Evolutionary conservation across 306 rosid species (phyloP).

Genomic region (Calophaca sinica): DNA sequence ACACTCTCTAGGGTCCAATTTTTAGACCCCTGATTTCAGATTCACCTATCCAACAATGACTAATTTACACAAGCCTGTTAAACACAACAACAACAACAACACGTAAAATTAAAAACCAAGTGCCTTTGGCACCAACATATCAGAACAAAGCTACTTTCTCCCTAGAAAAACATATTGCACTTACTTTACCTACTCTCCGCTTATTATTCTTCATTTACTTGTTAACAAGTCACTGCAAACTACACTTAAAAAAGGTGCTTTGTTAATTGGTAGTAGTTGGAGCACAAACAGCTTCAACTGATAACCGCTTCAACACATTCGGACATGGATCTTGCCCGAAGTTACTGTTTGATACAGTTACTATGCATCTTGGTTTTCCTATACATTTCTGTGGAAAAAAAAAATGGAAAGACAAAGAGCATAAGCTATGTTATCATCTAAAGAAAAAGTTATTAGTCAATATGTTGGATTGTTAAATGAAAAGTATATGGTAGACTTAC

Average conservation of each 20-base stretch:
- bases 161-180: slow-evolving; percentile 51
- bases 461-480: slow-evolving; percentile 29
- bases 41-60: slow-evolving; percentile 57
- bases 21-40: slow-evolving; percentile 59
- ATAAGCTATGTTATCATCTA: slow-evolving; percentile 31
- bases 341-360: slow-evolving; percentile 84
- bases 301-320: slow-evolving; percentile 84
- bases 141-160: slow-evolving; percentile 44
- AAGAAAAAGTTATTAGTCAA: not conserved
- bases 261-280: slow-evolving; percentile 53
- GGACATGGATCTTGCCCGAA: slow-evolving; percentile 96
- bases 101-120: slow-evolving; percentile 46
- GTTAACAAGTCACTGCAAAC: slow-evolving; percentile 53
- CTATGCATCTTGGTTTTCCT: slow-evolving; percentile 81
- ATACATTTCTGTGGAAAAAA: slow-evolving; percentile 76
- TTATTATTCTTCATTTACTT: slow-evolving; percentile 54
- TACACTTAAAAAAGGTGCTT: slow-evolving; percentile 37
- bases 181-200: slow-evolving; percentile 49
- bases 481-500: slow-evolving; percentile 49
- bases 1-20: slow-evolving; percentile 63
- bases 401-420: slow-evolving; percentile 26
- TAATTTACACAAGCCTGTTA: slow-evolving; percentile 43
- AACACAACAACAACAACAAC: slow-evolving; percentile 1
- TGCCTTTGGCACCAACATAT: slow-evolving; percentile 68
- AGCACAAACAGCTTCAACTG: slow-evolving; percentile 93